Percentiles rank a stretch among this genome's conserved stretches.
These are phyloP conservation scores for Neurospora sp. DNA, from an alignment of 495 filamentous ascomycete genomes.

Conservation along the genomic window DNA sequence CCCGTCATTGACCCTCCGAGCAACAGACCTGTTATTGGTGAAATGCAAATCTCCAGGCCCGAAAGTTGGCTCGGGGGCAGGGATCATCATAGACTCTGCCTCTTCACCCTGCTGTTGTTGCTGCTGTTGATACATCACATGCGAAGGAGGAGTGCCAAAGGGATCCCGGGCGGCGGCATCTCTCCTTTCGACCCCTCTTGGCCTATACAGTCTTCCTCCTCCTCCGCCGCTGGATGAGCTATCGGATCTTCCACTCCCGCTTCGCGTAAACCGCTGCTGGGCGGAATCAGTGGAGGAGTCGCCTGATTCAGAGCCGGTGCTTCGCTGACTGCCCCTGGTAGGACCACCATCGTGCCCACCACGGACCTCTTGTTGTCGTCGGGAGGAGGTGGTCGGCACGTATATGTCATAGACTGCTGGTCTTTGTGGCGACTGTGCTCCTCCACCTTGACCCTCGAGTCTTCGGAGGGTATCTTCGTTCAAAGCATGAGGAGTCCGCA, in stretches of 20 bases:
- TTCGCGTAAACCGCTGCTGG: conserved; percentile 14
- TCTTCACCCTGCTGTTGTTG: not conserved
- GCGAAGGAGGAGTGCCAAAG: conserved; percentile 8
- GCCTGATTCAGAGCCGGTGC: conserved; percentile 25
- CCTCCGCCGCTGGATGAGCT: conserved; percentile 11
- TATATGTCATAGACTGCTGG: conserved; percentile 12
- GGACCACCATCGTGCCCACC: not conserved
- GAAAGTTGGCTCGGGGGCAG: conserved; percentile 17
- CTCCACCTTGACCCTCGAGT: conserved; percentile 20
- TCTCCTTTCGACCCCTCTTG: not conserved
- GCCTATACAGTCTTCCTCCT: not conserved
- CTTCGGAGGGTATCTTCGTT: conserved; percentile 27
- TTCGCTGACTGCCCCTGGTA: conserved; percentile 14
- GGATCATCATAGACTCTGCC: not conserved
- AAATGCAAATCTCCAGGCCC: conserved; percentile 35
- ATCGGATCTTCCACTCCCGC: conserved; percentile 13
- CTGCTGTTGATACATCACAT: not conserved
- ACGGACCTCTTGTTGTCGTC: conserved; percentile 1
- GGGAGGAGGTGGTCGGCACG: conserved; percentile 11
- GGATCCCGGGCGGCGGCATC: conserved; percentile 6
- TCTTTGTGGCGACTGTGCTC: not conserved
- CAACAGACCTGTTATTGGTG: conserved; percentile 21
- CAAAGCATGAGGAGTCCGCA: conserved; percentile 8
- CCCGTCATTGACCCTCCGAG: conserved; percentile 49
- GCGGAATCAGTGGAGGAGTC: conserved; percentile 6